A percentile compares a stretch with the other conserved stretches of the same genome.
Conservation (phyloP, 2,329 filamentous ascomycete species). For the Fusarium dimerum region DNA sequence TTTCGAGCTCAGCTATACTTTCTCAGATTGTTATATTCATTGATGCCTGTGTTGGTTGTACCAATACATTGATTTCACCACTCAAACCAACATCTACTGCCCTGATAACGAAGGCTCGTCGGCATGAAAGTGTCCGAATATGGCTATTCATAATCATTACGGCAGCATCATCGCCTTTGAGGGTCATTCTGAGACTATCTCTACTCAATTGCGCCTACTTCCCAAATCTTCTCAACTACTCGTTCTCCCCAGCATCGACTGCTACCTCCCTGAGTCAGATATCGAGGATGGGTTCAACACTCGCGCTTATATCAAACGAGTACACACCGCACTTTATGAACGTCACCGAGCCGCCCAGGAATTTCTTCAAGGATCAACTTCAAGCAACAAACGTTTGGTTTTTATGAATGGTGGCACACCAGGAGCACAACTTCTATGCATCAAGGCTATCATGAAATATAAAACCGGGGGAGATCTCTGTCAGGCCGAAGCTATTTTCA, state of each 20-base stretch:
- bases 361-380: conserved; percentile 51
- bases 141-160: conserved; percentile 27
- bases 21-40: not conserved
- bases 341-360: conserved; percentile 50
- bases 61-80: not conserved
- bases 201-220: conserved; percentile 61
- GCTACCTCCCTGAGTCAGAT: conserved; percentile 42
- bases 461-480: conserved; percentile 49
- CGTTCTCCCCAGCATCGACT: conserved; percentile 54
- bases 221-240: conserved; percentile 60
- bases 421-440: conserved; percentile 55
- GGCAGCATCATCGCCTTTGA: conserved; percentile 63
- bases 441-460: conserved; percentile 54
- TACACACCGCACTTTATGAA: conserved; percentile 51
- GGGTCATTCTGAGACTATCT: conserved; percentile 54
- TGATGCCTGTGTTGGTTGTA: not conserved
- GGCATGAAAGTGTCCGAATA: conserved; percentile 9
- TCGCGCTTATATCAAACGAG: conserved; percentile 44
- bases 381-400: conserved; percentile 53
- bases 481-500: conserved; percentile 54
- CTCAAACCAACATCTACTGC: not conserved
- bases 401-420: conserved; percentile 62
- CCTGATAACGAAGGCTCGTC: not conserved
- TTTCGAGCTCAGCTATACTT: not conserved
- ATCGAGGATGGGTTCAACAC: conserved; percentile 33